A percentile compares a stretch with the other conserved stretches of the same genome.
phyloP scores from a whole-genome alignment of 2,329 filamentous ascomycete genomes.

The Botrytis elliptica region DNA sequence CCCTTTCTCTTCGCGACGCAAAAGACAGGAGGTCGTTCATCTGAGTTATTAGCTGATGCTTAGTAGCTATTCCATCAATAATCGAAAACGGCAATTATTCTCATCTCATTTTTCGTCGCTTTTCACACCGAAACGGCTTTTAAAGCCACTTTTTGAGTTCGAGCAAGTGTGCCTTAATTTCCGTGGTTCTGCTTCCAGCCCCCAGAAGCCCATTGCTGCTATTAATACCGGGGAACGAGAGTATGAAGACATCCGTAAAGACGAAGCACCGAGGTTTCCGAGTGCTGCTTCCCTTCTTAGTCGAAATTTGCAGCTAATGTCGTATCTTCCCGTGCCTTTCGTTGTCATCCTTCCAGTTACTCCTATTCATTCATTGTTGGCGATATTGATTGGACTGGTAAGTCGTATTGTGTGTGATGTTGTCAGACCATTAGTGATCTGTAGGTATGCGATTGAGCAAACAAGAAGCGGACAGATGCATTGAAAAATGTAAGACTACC shows the following conservation, averaged over 20 bases:
- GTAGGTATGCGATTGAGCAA: background rate
- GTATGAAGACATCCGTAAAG: background rate
- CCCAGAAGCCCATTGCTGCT: background rate
- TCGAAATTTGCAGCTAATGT: conserved; percentile 1
- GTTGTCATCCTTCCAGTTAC: background rate
- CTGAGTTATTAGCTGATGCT: too few relatives aligned
- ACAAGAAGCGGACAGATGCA: background rate
- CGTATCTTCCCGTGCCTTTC: background rate
- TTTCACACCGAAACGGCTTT: background rate
- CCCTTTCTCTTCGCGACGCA: background rate
- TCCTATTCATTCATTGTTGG: background rate
- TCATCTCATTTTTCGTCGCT: too few relatives aligned
- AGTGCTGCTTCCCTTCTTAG: background rate
- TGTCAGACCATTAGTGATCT: conserved; percentile 4
- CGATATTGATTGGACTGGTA: background rate
- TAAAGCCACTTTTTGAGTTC: background rate
- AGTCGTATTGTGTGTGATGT: background rate
- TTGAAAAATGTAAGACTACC: background rate
- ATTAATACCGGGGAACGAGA: background rate
- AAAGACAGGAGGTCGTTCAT: background rate
- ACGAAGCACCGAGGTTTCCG: background rate
- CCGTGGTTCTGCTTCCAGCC: background rate
- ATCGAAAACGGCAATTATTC: background rate
- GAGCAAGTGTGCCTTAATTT: background rate
- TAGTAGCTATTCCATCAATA: background rate